Conservation (phyloP, 23 red algal genomes). For the Gracilaria vermiculophylla region DNA sequence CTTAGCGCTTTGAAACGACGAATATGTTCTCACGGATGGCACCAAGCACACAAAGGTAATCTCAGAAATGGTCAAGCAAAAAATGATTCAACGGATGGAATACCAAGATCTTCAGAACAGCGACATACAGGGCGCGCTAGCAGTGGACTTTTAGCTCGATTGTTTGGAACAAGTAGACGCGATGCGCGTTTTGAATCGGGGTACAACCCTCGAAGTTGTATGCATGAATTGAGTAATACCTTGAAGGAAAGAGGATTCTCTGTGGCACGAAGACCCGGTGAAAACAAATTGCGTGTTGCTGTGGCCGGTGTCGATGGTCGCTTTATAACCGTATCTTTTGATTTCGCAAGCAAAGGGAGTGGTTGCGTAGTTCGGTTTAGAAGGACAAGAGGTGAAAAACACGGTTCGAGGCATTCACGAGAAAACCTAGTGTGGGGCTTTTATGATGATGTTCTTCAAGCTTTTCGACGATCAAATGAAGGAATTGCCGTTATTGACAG, state of each 20-base stretch:
- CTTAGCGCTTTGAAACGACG: neutral
- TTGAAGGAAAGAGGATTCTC: constrained; percentile 15
- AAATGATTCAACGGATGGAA: neutral
- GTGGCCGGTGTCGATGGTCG: neutral
- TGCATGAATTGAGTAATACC: neutral
- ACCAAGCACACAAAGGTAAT: neutral
- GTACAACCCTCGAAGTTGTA: neutral
- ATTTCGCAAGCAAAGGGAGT: constrained; percentile 13
- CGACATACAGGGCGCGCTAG: neutral
- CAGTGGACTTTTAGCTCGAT: neutral
- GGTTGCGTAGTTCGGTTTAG: neutral
- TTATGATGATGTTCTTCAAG: constrained; percentile 9
- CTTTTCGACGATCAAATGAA: constrained; percentile 7
- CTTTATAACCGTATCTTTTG: constrained; percentile 15
- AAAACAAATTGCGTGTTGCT: constrained; percentile 6
- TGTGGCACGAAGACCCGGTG: neutral
- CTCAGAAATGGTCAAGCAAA: neutral
- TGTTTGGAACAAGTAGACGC: neutral
- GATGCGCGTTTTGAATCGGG: constrained; percentile 11
- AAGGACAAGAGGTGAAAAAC: constrained; percentile 4
- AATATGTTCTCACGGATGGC: neutral
- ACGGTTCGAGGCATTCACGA: neutral
- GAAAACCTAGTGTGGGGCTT: constrained; percentile 17
- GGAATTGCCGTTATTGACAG: neutral
- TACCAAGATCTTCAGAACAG: neutral